Evolutionary conservation across 2,329 filamentous ascomycete species (phyloP), one percentile per base, ranked within the genome.

Genomic region (Xylaria sp.): DNA sequence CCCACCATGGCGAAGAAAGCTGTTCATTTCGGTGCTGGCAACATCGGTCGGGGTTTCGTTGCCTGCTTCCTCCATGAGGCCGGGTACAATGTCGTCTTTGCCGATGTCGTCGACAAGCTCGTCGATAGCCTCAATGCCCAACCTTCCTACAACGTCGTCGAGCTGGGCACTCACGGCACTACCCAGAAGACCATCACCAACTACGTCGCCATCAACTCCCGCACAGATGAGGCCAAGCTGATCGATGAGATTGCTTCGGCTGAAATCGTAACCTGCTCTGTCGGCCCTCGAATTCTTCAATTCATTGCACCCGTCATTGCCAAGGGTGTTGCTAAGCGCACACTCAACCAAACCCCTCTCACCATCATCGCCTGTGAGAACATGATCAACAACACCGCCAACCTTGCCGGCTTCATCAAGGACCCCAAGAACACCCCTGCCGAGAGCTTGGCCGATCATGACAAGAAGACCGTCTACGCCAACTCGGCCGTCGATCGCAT

Each of bases 401-500:
- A 92, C 47, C 91, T 98, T 60, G 93, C 92, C 73, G 88, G 87
- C 48, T 90, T 92, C 85, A 97, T 97, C 85, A 92, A 91, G 81
- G 84, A 90, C 72, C 86, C 91, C 75, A 84, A 88, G 75, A 91
- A 96, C 84, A 93, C 94, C 51, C 85, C 88, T 23, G 82, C 88
- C 47, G 85, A 90, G 59, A 90, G 91, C 62, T 85, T 94, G 55
- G 86, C 87, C 18, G 86, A 89, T 74, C 89, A 97, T 78, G 83
- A 90, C 78, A 83, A 87, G 75, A 92, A 93, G 76, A 94, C 94
- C 59, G 90, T 92, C 75, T 98, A 97, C 80, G 95, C 95, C 84
- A 99, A 99, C 86, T 97, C 93, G 71, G 96, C 96, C 75, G 98
- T 99, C 80, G 96, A 99, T 86, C 93, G 96, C 70, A 99, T 99